These are phyloP conservation scores for Primulina huaijiensis DNA, from an alignment of 257 asterid species.

Conservation along the genomic window DNA sequence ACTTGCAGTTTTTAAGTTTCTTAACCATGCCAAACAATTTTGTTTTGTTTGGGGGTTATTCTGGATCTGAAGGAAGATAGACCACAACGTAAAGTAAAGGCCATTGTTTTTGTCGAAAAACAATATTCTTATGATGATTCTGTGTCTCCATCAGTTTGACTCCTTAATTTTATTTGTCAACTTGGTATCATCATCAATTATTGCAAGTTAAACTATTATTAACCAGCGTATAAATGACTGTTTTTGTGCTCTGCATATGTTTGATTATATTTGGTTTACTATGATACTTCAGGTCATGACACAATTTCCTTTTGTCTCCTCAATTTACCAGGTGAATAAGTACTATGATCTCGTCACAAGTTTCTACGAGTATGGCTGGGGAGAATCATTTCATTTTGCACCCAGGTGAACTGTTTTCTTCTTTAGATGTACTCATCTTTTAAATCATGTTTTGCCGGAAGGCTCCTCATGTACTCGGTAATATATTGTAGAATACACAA, in stretches of 20 bases:
- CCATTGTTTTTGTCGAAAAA: neutral
- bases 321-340: conserved; percentile 68
- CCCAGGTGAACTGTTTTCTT: conserved; percentile 54
- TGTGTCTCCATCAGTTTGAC: neutral
- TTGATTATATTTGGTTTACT: neutral
- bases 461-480: conserved; percentile 1
- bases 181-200: neutral
- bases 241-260: neutral
- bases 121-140: neutral
- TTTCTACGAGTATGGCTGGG: conserved; percentile 99
- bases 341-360: conserved; percentile 97
- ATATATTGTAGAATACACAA: neutral
- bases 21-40: neutral
- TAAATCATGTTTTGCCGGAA: conserved; percentile 9
- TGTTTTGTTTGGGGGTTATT: neutral
- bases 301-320: neutral
- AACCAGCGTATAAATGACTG: neutral
- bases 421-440: neutral
- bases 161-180: neutral
- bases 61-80: neutral
- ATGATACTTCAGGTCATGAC: neutral
- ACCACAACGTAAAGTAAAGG: neutral
- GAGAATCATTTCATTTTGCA: conserved; percentile 97
- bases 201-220: neutral
- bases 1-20: neutral